Conservation (phyloP, 2,329 filamentous ascomycete species). For the Dactylellina drechsleri region DNA sequence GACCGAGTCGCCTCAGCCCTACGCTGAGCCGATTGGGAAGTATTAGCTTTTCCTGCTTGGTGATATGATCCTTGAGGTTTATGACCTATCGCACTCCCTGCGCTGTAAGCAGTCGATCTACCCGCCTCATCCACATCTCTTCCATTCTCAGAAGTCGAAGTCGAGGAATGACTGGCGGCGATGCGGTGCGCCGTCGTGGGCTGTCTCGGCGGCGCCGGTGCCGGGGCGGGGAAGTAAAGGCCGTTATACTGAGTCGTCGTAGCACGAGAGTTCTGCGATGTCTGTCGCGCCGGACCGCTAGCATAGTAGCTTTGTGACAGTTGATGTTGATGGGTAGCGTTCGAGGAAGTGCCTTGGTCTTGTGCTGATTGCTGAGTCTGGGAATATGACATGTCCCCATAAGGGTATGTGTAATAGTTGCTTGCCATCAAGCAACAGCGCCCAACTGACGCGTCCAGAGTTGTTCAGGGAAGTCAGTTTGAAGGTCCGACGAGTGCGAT, state of each 20-base stretch:
- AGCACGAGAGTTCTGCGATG: conserved; percentile 11
- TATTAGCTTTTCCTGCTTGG: not conserved
- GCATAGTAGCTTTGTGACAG: conserved; percentile 29
- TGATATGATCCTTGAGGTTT: conserved; percentile 24
- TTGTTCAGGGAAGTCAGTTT: not conserved
- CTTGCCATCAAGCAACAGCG: conserved; percentile 25
- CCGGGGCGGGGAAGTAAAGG: conserved; percentile 40
- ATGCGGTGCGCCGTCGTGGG: not conserved
- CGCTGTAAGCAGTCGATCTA: conserved; percentile 1
- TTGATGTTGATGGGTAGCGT: conserved; percentile 2
- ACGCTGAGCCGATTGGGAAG: conserved; percentile 15
- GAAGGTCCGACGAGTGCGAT: not conserved
- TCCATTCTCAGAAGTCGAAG: conserved; percentile 3
- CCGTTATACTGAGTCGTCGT: conserved; percentile 43
- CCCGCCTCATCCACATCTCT: not conserved
- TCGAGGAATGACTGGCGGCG: not conserved
- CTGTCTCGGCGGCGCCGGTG: conserved; percentile 19
- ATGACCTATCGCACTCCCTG: conserved; percentile 13
- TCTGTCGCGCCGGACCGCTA: conserved; percentile 5
- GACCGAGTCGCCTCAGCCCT: not conserved
- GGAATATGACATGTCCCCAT: conserved; percentile 31
- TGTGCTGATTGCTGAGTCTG: conserved; percentile 31
- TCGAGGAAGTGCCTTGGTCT: conserved; percentile 31
- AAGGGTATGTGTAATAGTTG: conserved; percentile 39
- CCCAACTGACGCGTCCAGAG: conserved; percentile 25